Evolutionary conservation across 1,139 yeast genomes (phyloP), one percentile per base, ranked within the genome.

Genomic region (Yamadazyma trypodendri): DNA sequence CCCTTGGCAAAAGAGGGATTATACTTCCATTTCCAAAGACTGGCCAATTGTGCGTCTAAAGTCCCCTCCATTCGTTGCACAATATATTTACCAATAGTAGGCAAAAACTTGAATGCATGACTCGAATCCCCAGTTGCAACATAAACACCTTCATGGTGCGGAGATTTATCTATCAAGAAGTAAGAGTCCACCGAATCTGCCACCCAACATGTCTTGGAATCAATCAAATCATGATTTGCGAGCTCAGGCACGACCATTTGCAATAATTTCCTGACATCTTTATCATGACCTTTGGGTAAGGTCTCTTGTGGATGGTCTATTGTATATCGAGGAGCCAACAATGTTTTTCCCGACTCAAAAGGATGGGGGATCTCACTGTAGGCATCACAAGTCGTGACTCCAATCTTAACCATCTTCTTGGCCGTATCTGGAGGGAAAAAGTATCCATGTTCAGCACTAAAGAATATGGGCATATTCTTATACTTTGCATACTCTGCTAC

Each of bases 81-180:
- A 24, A 64, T 46, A 24, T 53, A 63, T 38, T 54, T 56, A 2
- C 71, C 71, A 22, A 65, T 45, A 3, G 61, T 66, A 4, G 62
- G 64, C 23, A 57, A 46, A 49, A 62, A 60, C 45, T 63, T 63
- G 49, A 62, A 63, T 2, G 64, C 63, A 49, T 70, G 76, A 14
- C 75, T 72, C 10, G 71, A 64, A 2, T 74, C 78, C 29, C 77
- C 77, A 39, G 69, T 59, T 3, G 68, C 72, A 20, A 73, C 60
- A 37, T 65, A 55, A 11, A 72, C 55, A 29, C 61, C 60, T 24
- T 60, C 49, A 24, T 53, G 50, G 5, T 54, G 53, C 2, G 78
- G 77, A 38, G 60, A 65, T 45, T 52, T 58, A 41, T 65, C 74
- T 37, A 63, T 56, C 27, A 72, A 54, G 47, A 63, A 72, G 40